Percentiles rank a stretch among this genome's conserved stretches.
Conservation (phyloP, 2,329 filamentous ascomycete genomes). For the Furcasterigmium furcatum region DNA sequence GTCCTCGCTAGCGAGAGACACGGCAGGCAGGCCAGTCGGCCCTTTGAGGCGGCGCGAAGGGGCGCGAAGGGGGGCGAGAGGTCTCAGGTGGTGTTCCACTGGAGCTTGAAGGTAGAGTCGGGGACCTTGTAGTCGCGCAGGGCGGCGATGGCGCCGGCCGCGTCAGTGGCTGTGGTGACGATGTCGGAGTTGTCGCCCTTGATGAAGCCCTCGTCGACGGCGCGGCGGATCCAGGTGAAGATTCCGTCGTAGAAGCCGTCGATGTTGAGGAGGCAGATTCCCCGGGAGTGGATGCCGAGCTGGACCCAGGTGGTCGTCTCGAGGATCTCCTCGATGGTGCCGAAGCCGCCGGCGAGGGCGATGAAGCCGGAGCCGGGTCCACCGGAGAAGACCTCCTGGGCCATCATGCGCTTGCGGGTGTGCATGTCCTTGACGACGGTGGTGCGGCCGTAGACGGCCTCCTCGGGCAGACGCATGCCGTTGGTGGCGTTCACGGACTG, state of each 20-base stretch:
- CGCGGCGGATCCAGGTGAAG: constrained; percentile 74
- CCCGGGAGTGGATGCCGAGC: constrained; percentile 81
- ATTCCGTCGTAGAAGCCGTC: constrained; percentile 91
- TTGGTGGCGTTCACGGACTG: constrained; percentile 32
- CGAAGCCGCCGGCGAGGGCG: constrained; percentile 84
- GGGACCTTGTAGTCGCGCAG: constrained; percentile 75
- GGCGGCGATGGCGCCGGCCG: constrained; percentile 68
- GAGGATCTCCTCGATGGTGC: constrained; percentile 94
- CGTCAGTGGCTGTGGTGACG: constrained; percentile 69
- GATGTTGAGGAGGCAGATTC: constrained; percentile 81
- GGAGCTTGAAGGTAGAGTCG: constrained; percentile 71
- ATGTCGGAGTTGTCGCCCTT: constrained; percentile 68
- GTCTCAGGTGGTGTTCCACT: constrained; percentile 61
- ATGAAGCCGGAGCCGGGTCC: constrained; percentile 86
- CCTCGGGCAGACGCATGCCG: constrained; percentile 59
- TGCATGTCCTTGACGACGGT: constrained; percentile 96
- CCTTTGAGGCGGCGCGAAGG: no score
- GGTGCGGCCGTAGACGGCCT: constrained; percentile 71
- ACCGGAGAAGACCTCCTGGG: constrained; percentile 76
- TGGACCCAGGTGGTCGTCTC: constrained; percentile 95
- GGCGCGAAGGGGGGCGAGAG: no score
- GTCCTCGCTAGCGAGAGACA: no score
- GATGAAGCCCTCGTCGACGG: constrained; percentile 76
- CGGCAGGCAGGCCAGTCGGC: no score
- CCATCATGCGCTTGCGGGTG: constrained; percentile 92